phyloP scores from a whole-genome alignment of 1,284 basidiomycete species.

The Marasmius oreades region DNA sequence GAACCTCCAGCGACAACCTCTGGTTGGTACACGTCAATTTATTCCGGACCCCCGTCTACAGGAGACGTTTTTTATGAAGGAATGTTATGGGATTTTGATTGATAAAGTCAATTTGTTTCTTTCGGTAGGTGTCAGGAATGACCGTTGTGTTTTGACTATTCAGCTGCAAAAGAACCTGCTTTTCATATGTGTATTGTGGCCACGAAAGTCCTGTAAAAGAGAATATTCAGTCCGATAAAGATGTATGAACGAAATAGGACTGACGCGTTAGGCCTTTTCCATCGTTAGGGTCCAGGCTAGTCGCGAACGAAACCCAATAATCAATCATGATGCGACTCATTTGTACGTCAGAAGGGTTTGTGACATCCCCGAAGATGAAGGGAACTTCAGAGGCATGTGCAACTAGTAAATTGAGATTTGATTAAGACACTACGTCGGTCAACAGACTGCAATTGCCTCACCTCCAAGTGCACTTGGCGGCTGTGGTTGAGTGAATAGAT shows the following conservation, averaged over 20 bases:
- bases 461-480: constrained; percentile 30
- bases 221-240: not conserved
- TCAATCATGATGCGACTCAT: constrained; percentile 42
- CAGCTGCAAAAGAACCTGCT: constrained; percentile 32
- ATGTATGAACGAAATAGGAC: constrained; percentile 8
- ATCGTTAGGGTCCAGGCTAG: constrained; percentile 46
- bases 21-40: too few relatives aligned
- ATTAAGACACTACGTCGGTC: not conserved
- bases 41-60: too few relatives aligned
- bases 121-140: constrained; percentile 34
- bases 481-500: constrained; percentile 46
- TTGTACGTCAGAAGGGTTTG: constrained; percentile 19
- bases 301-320: constrained; percentile 52
- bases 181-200: constrained; percentile 28
- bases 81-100: constrained; percentile 29
- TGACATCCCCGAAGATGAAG: constrained; percentile 6
- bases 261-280: constrained; percentile 34
- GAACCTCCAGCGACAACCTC: too few relatives aligned
- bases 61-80: too few relatives aligned
- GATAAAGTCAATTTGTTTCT: constrained; percentile 34
- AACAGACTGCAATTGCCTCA: constrained; percentile 13
- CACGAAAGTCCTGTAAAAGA: constrained; percentile 31
- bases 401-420: not conserved
- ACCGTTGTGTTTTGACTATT: constrained; percentile 32
- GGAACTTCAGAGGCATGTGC: not conserved